Evolutionary conservation across 257 asterid genomes (phyloP), one percentile per base, ranked within the genome.

Genomic region (Phtheirospermum japonicum): DNA sequence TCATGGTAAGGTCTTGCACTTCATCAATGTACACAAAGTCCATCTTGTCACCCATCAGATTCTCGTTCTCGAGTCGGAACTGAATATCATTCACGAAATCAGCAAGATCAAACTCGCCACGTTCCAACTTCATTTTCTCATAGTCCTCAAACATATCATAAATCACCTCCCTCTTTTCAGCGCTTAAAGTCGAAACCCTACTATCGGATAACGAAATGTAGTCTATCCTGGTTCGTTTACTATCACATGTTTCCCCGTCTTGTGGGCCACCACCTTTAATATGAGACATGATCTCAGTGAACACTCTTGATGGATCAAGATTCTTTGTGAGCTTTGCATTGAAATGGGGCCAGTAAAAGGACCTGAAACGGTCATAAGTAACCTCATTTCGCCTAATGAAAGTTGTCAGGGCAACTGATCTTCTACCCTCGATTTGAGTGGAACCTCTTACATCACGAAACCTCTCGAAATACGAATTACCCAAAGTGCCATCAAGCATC

Each of bases 1-100:
- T 73, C 85, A 82, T 79, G 4, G 77, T 80, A 7, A 86, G 85
- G 55, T 86, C 95, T 48, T 83, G 95, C 2, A 86, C 89, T 74
- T 86, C 95, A 65, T 86, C 91, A 67, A 86, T 69, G 68, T 83
- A 86, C 0, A 87, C 92, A 67, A 80, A 87, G 65, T 87, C 89
- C 79, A 87, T 79, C 61, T 84, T 84, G 64, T 82, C 87, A 42
- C 95, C 80, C 0, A 54, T 50, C 20, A 82, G 46, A 20, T 48
- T 57, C 14, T 61, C 75, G 18, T 60, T 65, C 33, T 50, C 63
- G 2, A 87, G 81, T 31, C 95, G 73, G 60, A 31, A 32, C 58
- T 87, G 84, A 69, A 87, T 72, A 67, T 87, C 79, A 34, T 31
- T 67, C 18, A 87, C 95, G 11, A 86, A 68, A 82, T 87, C 95